These are phyloP conservation scores for Vigna nakashimae DNA, from an alignment of 306 rosid genomes.

Conservation along the genomic window DNA sequence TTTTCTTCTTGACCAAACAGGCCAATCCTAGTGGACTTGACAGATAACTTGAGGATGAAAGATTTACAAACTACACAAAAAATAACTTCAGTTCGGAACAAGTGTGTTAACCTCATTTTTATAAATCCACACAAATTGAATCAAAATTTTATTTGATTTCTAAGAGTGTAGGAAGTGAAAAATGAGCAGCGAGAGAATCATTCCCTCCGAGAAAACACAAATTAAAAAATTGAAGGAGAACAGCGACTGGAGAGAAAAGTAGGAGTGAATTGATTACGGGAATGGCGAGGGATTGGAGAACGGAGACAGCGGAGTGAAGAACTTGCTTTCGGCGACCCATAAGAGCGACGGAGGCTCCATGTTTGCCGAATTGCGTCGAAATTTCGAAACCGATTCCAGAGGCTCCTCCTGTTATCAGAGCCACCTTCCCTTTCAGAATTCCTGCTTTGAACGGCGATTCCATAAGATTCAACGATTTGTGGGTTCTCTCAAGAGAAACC, in stretches of 20 bases:
- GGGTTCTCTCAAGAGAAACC: background rate
- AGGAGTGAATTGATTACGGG: constrained; percentile 33
- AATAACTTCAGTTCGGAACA: no score
- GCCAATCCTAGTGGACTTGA: no score
- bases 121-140: background rate
- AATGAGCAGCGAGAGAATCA: background rate
- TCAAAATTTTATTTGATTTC: background rate
- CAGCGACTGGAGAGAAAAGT: background rate
- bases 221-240: background rate
- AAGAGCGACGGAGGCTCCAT: constrained; percentile 89
- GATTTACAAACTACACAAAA: no score
- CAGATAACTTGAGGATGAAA: no score
- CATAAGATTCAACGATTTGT: background rate
- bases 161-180: background rate
- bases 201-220: background rate
- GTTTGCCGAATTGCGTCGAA: constrained; percentile 76
- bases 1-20: no score
- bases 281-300: constrained; percentile 70
- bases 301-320: constrained; percentile 74
- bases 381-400: constrained; percentile 93
- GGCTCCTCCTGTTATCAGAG: constrained; percentile 89
- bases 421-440: constrained; percentile 77
- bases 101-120: no score
- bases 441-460: constrained; percentile 72
- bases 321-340: constrained; percentile 89